A percentile compares a stretch with the other conserved stretches of the same genome.
Conservation (phyloP, 148 eudicot genomes). For the Polygonum maritimum region DNA sequence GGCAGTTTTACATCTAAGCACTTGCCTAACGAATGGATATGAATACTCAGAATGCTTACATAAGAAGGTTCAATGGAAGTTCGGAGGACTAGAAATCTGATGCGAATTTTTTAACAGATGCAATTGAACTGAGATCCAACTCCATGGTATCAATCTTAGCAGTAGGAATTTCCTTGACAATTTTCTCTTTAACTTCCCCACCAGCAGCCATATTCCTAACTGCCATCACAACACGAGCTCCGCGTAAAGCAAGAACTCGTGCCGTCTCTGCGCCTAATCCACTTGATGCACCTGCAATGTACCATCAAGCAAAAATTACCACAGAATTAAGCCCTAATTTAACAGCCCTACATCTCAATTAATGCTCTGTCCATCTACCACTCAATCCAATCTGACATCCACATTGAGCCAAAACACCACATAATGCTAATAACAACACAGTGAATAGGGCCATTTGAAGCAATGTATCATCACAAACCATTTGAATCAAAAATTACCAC, state of each 20-base stretch:
- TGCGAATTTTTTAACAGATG: slow-evolving; percentile 46
- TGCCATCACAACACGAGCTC: slow-evolving; percentile 47
- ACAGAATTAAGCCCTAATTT: neutral
- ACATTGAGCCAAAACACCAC: too few species aligned
- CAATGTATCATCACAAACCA: neutral
- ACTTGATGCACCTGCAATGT: slow-evolving; percentile 46
- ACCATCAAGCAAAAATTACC: neutral
- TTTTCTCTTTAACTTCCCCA: slow-evolving; percentile 27
- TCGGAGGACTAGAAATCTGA: slow-evolving; percentile 32
- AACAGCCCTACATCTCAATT: too few species aligned
- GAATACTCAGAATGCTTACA: slow-evolving; percentile 24
- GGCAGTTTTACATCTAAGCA: neutral
- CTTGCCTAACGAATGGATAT: neutral
- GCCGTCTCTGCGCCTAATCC: slow-evolving; percentile 60
- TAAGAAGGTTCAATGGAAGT: slow-evolving; percentile 46
- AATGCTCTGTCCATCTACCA: too few species aligned
- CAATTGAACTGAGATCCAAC: slow-evolving; percentile 49
- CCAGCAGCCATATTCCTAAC: slow-evolving; percentile 42
- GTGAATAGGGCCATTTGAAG: too few species aligned
- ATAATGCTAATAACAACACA: too few species aligned
- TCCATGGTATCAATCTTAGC: slow-evolving; percentile 52
- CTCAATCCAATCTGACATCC: too few species aligned
- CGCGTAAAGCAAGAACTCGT: slow-evolving; percentile 51
- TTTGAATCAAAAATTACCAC: neutral
- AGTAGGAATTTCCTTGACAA: slow-evolving; percentile 27